Base-by-base conservation (phyloP, 805 yeast species). In the Saccharomycopsis capsularis region DNA sequence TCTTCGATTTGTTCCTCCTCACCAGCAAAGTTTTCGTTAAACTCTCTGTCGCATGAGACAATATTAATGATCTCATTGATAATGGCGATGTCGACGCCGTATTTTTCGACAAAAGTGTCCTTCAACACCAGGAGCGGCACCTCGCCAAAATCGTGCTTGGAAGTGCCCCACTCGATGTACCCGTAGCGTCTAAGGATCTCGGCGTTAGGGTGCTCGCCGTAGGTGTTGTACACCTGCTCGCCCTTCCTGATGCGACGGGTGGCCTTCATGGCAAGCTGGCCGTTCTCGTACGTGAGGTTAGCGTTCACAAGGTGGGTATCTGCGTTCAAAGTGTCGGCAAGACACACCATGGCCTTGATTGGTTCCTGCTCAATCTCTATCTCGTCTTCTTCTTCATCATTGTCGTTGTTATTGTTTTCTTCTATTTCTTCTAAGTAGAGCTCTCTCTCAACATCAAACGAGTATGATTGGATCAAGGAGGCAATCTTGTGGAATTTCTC, bases 141-240 rank as follows among this genome's bases (percentile, higher is more conserved):
- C 63, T 91, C 98, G 5, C 82, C 96, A 58, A 85, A 83, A 62
- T 91, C 98, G 60, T 70, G 78, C 42, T 75, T 76, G 1, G 93
- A 83, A 0, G 87, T 86, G 19, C 70, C 71, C 53, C 67, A 63
- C 65, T 90, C 96, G 23, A 88, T 93, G 59, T 86, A 91, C 0
- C 99, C 99, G 57, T 91, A 91, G 50, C 95, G 75, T 59, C 99
- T 75, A 48, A 93, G 68, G 29, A 93, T 73, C 59, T 93, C 98
- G n/a, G 91, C 70, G 62, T 90, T 91, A 34, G 97, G 93, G 55
- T 85, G 81, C 40, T 89, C 93, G 1, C 96, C 95, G 62, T 93
- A 91, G 0, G 88, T 83, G 65, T 91, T 91, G 65, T 76, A 90
- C 3, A 91, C 70, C 61, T 93, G 98, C 29, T 79, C 83, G 2